Base-by-base conservation (phyloP, 1,284 basidiomycete species). In the Pseudozyma thailandica region DNA sequence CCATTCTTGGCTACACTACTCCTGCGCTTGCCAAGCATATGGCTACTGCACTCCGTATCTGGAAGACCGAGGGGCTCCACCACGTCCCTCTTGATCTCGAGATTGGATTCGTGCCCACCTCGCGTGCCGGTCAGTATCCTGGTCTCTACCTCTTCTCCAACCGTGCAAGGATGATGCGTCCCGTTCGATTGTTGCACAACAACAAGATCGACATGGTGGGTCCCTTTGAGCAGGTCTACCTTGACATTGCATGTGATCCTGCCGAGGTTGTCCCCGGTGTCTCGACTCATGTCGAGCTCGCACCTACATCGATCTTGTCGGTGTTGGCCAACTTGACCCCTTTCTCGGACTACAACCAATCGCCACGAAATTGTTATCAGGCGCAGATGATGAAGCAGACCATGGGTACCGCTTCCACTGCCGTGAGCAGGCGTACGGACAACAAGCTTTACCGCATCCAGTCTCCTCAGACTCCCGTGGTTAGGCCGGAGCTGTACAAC, bases 361-460 rank as follows among this genome's bases (percentile, higher is more conserved):
- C 84, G 35, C 87, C 87, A 4, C 83, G 87, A 62, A 88, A 88
- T 82, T 87, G 87, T 86, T 88, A 87, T 77, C 86, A 95, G 85
- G 63, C 59, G 64, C 87, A 98, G 90, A 99, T 99, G 96, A 94
- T 93, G 84, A 99, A 99, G 87, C 96, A 99, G 88, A 92, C 93
- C 1, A 98, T 99, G 96, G 96, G 96, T 37, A 98, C 96, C 27
- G 95, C 96, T 1, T 90, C 93, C 28, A 97, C 94, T 1, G 92
- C 93, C 4, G 83, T 98, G 27, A 88, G 88, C 77, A 92, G 93
- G 79, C 88, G 96, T 66, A 98, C 96, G 13, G 96, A 99, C 85
- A 98, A 98, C 87, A 99, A 98, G 85, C 89, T 98, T 51, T 98
- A 98, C 84, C 90, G 93, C 18, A 87, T 99, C 8, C 95, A 98